Evolutionary conservation across 345 rosid species (phyloP).

Genomic region (Salix exigua): DNA sequence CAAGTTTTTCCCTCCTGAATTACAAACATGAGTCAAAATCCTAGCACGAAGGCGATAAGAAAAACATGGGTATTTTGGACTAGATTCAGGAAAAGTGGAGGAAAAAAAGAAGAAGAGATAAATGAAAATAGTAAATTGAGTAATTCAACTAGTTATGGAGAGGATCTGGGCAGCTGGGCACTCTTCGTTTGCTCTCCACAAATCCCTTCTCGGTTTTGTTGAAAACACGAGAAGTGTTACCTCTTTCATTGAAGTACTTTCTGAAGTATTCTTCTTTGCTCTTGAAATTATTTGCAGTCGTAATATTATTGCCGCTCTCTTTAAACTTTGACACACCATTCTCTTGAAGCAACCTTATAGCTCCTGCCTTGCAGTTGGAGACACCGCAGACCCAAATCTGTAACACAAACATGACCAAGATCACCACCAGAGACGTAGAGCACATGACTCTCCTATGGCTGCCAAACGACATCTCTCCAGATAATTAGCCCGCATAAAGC

Average conservation of each 20-base stretch:
- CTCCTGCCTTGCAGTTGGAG: slow-evolving; percentile 41
- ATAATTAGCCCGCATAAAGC: slow-evolving; percentile 33
- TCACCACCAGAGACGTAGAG: slow-evolving; percentile 25
- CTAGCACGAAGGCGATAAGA: slow-evolving; percentile 26
- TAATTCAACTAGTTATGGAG: slow-evolving; percentile 65
- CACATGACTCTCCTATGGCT: slow-evolving; percentile 17
- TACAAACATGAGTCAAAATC: slow-evolving; percentile 3
- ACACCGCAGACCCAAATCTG: slow-evolving; percentile 48
- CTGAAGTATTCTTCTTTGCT: slow-evolving; percentile 27
- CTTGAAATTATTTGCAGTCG: neutral
- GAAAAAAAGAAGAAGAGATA: neutral
- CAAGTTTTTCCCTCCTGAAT: slow-evolving; percentile 43
- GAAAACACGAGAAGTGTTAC: slow-evolving; percentile 13
- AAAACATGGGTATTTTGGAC: slow-evolving; percentile 67
- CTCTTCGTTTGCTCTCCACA: slow-evolving; percentile 58
- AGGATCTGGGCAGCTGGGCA: slow-evolving; percentile 94
- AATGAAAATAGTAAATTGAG: slow-evolving; percentile 4
- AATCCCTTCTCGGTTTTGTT: slow-evolving; percentile 38
- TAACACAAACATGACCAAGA: slow-evolving; percentile 13
- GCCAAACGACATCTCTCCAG: slow-evolving; percentile 19
- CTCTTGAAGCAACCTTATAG: slow-evolving; percentile 42
- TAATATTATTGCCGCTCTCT: neutral
- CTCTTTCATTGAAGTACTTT: slow-evolving; percentile 38
- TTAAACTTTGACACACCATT: slow-evolving; percentile 4
- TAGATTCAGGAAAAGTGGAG: slow-evolving; percentile 1